Evolutionary conservation across 371 early-diverging fungal species (phyloP).

Genomic region (Zychaea mexicana): DNA sequence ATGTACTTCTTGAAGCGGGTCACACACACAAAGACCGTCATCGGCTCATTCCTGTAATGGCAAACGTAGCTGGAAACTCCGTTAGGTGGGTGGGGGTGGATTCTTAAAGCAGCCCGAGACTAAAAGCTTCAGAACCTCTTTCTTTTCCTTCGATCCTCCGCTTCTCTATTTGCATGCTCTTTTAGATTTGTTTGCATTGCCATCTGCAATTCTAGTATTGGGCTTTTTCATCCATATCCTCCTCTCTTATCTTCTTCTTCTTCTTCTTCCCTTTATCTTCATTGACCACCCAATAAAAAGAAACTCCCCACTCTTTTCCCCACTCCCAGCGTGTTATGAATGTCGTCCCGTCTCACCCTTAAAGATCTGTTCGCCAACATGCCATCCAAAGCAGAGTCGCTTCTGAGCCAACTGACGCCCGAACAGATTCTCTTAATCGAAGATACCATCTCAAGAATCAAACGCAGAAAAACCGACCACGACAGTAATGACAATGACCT

Average conservation of each 20-base stretch:
- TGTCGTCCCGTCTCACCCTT: constrained; percentile 23
- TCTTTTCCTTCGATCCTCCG: background rate
- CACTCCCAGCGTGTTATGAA: background rate
- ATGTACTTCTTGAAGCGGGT: background rate
- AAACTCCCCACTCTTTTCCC: background rate
- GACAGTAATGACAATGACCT: background rate
- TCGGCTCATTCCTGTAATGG: constrained; percentile 3
- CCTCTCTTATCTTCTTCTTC: constrained; percentile 5
- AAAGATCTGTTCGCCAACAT: constrained; percentile 36
- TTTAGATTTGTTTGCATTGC: constrained; percentile 6
- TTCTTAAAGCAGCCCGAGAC: constrained; percentile 1
- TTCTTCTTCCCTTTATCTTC: background rate
- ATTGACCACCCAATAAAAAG: background rate
- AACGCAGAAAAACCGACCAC: constrained; percentile 35
- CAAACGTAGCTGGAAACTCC: background rate
- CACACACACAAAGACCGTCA: background rate
- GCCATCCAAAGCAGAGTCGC: constrained; percentile 36
- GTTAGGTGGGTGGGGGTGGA: background rate
- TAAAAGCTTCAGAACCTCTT: background rate
- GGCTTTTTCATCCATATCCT: constrained; percentile 1
- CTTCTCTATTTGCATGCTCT: constrained; percentile 9
- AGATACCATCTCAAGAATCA: constrained; percentile 36
- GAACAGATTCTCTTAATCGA: constrained; percentile 43
- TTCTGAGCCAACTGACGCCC: constrained; percentile 31
- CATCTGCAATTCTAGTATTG: background rate